Evolutionary conservation across 2,329 filamentous ascomycete species (phyloP), one percentile per base, ranked within the genome.

Genomic region (Fonsecaea multimorphosa): DNA sequence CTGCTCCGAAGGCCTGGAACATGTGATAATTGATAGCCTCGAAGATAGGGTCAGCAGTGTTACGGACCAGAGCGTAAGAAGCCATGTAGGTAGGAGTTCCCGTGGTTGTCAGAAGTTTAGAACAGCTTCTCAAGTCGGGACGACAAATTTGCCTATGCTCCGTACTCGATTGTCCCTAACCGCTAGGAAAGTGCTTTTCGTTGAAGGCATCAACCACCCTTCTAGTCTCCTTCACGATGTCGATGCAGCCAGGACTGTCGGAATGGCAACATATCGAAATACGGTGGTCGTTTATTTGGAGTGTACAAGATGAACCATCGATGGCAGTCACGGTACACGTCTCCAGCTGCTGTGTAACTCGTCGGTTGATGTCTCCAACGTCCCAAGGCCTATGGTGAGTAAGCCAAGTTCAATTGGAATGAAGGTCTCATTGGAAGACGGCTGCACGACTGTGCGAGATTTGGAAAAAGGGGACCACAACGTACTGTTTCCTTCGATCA

Each of bases 401-500:
- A 27, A 52, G 49, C 3, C 27, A n/a, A 27, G 49, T 16, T 31
- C 29, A 31, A 27, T 52, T 14, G 27, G 49, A 27, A 52, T 29
- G 27, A 52, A 52, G 32, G 8, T 31, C 8, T 31, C 29, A 31
- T 34, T 34, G 32, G 11, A 2, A 34, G 29, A 34, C 16, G 49
- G n/a, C 19, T 27, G 11, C 9, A 52, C 49, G 49, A 52, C 49
- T 24, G 49, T 52, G 19, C 12, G 2, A 52, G 12, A 19, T 2
- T n/a, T 52, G 1, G 11, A 29, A 27, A 52, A 16, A 8, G 49
- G 7, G n/a, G n/a, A n/a, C n/a, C 22, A 32, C 51, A 54, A 54
- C 51, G 27, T 54, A 54, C 51, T 32, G 24, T 77, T 87, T 87
- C 76, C 85, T 85, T 27, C 85, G 79, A 68, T 85, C 84, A 71